A percentile compares a stretch with the other conserved stretches of the same genome.
Evolutionary conservation across 192 early-diverging fungal species (phyloP).

Genomic region (Funneliformis geosporum): DNA sequence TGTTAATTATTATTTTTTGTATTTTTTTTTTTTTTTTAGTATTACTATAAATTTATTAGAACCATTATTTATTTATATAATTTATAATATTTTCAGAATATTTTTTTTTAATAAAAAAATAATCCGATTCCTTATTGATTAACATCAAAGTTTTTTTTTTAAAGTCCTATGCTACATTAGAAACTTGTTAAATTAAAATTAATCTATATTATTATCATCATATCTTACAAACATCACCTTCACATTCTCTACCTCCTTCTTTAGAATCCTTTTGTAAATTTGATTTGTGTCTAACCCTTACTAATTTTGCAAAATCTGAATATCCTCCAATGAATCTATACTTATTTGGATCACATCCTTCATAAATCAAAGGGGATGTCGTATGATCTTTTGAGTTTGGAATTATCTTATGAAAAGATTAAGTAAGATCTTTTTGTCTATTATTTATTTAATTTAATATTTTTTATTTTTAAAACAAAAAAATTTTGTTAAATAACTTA

Average conservation of each 20-base stretch:
- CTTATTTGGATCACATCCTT: constrained; percentile 41
- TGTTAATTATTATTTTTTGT: too few relatives aligned
- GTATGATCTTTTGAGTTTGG: constrained; percentile 34
- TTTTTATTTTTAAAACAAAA: not conserved
- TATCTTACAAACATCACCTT: constrained; percentile 7
- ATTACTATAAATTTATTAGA: too few relatives aligned
- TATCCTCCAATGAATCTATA: constrained; percentile 48
- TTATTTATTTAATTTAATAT: too few relatives aligned
- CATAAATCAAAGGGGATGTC: constrained; percentile 53
- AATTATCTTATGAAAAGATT: constrained; percentile 11
- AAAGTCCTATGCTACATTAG: too few relatives aligned
- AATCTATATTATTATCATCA: not conserved
- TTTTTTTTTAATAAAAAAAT: too few relatives aligned
- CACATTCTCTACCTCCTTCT: not conserved
- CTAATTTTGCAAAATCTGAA: constrained; percentile 38
- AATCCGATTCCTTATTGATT: too few relatives aligned
- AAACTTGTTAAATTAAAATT: too few relatives aligned
- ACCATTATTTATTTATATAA: too few relatives aligned
- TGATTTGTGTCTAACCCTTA: constrained; percentile 10
- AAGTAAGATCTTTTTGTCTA: not conserved
- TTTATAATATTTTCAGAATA: too few relatives aligned
- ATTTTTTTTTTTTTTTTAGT: too few relatives aligned
- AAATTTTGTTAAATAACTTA: constrained; percentile 7
- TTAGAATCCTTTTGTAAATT: not conserved
- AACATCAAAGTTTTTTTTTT: too few relatives aligned